Evolutionary conservation across 1,284 basidiomycete species (phyloP).

Genomic region (Tylopilus orsonianus): DNA sequence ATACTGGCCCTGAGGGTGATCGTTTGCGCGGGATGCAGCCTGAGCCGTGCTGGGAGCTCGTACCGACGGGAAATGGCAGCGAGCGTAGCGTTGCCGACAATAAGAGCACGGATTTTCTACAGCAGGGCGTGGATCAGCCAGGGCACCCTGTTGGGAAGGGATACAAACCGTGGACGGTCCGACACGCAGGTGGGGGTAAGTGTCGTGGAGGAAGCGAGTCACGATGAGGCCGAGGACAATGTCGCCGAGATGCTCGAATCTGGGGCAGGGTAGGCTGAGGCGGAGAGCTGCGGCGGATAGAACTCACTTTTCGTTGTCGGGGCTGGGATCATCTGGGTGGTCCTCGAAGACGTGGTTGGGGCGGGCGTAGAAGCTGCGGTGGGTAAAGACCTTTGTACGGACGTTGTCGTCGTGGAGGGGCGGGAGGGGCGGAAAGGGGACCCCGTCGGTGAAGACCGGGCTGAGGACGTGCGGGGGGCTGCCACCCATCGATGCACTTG

Average conservation of each 20-base stretch:
- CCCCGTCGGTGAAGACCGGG: conserved; percentile 19
- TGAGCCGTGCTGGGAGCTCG: conserved; percentile 56
- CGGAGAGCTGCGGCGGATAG: not conserved
- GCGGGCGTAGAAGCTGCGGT: conserved; percentile 64
- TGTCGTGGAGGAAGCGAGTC: conserved; percentile 58
- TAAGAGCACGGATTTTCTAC: conserved; percentile 70
- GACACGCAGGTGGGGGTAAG: conserved; percentile 68
- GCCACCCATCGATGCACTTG: conserved; percentile 11
- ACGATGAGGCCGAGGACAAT: conserved; percentile 65
- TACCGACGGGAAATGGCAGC: conserved; percentile 68
- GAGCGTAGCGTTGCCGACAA: conserved; percentile 72
- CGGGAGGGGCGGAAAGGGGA: conserved; percentile 31
- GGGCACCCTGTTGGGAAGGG: not conserved
- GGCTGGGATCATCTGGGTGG: conserved; percentile 61
- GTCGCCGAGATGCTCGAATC: conserved; percentile 74
- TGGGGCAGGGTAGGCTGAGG: conserved; percentile 29
- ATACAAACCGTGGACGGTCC: conserved; percentile 68
- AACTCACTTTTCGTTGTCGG: conserved; percentile 72
- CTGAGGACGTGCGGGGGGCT: conserved; percentile 6
- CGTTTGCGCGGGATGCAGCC: conserved; percentile 66
- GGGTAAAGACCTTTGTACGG: conserved; percentile 62
- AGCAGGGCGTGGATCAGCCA: not conserved
- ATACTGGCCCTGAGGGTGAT: conserved; percentile 63
- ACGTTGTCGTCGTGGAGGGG: conserved; percentile 31
- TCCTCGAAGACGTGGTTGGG: conserved; percentile 76